Evolutionary conservation across 192 early-diverging fungal species (phyloP).

Genomic region (Podila clonocystis): DNA sequence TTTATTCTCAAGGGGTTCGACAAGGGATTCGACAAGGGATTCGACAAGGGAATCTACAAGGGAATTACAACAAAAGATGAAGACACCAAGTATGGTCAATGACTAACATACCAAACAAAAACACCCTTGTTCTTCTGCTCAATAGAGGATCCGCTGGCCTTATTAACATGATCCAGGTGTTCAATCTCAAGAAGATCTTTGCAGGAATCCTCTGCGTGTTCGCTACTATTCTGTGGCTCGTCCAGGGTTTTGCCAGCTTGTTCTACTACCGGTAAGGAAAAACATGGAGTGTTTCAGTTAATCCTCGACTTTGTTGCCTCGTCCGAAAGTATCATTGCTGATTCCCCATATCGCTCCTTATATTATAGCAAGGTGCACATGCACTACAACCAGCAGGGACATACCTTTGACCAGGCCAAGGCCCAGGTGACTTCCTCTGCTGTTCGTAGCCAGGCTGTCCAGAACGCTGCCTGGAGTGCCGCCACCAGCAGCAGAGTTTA

Average conservation of each 20-base stretch:
- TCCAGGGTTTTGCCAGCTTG: conserved; percentile 39
- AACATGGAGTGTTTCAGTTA: not conserved
- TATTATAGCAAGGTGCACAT: conserved; percentile 66
- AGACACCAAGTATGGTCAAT: not conserved
- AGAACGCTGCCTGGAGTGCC: conserved; percentile 60
- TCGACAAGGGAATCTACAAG: not conserved
- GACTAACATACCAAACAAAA: not conserved
- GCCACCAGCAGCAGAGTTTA: conserved; percentile 49
- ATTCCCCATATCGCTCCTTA: conserved; percentile 1
- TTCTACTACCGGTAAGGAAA: conserved; percentile 42
- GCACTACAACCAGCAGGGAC: conserved; percentile 75
- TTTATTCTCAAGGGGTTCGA: not conserved
- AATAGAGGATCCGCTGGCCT: conserved; percentile 79
- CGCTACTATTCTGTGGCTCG: conserved; percentile 59
- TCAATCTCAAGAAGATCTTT: conserved; percentile 74
- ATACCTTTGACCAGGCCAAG: conserved; percentile 80
- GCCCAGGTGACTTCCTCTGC: conserved; percentile 52
- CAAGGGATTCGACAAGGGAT: not conserved
- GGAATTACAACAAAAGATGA: not conserved
- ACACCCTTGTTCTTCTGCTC: not conserved
- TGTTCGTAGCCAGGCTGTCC: conserved; percentile 59
- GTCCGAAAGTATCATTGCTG: not conserved
- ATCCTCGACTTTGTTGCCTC: not conserved
- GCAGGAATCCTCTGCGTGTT: conserved; percentile 70
- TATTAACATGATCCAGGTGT: conserved; percentile 78